These are phyloP conservation scores for Pluteus cervinus DNA, from an alignment of 768 basidiomycete genomes.

Conservation along the genomic window DNA sequence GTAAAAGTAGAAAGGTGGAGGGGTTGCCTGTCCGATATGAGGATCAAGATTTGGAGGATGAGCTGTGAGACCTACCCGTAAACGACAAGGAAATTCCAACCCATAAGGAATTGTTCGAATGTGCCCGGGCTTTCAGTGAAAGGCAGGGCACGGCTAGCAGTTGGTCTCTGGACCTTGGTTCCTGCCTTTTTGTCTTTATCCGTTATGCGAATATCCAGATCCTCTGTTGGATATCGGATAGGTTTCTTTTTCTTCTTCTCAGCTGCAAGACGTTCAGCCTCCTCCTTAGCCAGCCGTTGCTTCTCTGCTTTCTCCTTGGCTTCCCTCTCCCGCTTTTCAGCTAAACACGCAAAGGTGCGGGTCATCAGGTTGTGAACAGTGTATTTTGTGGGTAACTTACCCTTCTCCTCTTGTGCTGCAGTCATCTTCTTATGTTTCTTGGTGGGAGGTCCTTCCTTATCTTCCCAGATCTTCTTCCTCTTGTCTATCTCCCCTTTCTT, in stretches of 20 bases:
- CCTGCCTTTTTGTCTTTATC: slow-evolving; percentile 84
- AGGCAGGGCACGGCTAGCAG: slow-evolving; percentile 61
- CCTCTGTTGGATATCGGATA: slow-evolving; percentile 89
- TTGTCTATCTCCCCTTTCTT: slow-evolving; percentile 91
- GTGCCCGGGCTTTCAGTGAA: slow-evolving; percentile 57
- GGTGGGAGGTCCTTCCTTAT: slow-evolving; percentile 74
- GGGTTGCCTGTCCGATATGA: slow-evolving; percentile 54
- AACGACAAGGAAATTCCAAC: slow-evolving; percentile 91
- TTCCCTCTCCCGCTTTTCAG: slow-evolving; percentile 66
- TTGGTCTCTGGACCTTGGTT: slow-evolving; percentile 58
- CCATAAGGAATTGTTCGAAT: slow-evolving; percentile 85
- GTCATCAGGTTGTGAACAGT: slow-evolving; percentile 17
- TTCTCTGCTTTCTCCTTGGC: slow-evolving; percentile 65
- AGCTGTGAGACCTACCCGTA: slow-evolving; percentile 67
- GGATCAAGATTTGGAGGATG: slow-evolving; percentile 7
- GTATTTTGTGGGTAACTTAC: slow-evolving; percentile 27
- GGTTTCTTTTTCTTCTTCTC: slow-evolving; percentile 89
- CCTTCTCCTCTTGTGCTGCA: slow-evolving; percentile 68
- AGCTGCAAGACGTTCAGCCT: slow-evolving; percentile 62
- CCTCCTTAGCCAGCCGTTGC: slow-evolving; percentile 59
- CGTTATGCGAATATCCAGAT: slow-evolving; percentile 73
- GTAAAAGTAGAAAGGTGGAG: slow-evolving; percentile 84
- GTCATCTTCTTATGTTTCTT: slow-evolving; percentile 82
- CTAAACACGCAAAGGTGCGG: slow-evolving; percentile 22
- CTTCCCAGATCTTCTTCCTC: slow-evolving; percentile 86